These are phyloP conservation scores for Russula sp. DNA, from an alignment of 768 basidiomycete genomes.

Conservation along the genomic window DNA sequence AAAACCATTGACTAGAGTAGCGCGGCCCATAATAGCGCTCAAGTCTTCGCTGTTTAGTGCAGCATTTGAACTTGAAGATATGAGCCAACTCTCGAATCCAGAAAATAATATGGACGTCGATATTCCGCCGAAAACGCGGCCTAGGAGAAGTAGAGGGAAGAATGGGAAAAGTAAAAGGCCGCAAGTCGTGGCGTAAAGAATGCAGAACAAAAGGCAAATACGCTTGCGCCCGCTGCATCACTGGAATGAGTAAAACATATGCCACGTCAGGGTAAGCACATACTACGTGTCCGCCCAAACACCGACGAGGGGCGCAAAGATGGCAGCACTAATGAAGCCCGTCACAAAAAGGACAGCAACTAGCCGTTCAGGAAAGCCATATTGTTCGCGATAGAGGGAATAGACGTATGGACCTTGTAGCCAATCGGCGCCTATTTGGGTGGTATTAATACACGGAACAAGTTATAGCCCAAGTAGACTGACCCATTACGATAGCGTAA, in stretches of 20 bases:
- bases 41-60: constrained; percentile 56
- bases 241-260: not conserved
- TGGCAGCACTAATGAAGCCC: constrained; percentile 67
- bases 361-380: constrained; percentile 55
- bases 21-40: constrained; percentile 68
- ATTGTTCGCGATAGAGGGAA: constrained; percentile 69
- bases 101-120: constrained; percentile 76
- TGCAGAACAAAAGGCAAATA: constrained; percentile 68
- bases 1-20: constrained; percentile 69
- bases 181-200: constrained; percentile 61
- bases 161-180: constrained; percentile 53
- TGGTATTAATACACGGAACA: constrained; percentile 5
- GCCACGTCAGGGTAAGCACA: constrained; percentile 32
- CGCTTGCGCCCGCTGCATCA: constrained; percentile 57
- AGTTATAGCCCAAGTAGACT: not conserved
- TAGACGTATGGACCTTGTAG: constrained; percentile 79
- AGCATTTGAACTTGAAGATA: constrained; percentile 55
- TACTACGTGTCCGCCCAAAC: constrained; percentile 78
- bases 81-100: constrained; percentile 75
- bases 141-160: constrained; percentile 59
- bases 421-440: constrained; percentile 63
- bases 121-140: constrained; percentile 64
- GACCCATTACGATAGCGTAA: constrained; percentile 27
- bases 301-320: constrained; percentile 68
- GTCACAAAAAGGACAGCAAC: constrained; percentile 76